These are phyloP conservation scores for Datura wrightii DNA, from an alignment of 257 asterid species.

Conservation along the genomic window DNA sequence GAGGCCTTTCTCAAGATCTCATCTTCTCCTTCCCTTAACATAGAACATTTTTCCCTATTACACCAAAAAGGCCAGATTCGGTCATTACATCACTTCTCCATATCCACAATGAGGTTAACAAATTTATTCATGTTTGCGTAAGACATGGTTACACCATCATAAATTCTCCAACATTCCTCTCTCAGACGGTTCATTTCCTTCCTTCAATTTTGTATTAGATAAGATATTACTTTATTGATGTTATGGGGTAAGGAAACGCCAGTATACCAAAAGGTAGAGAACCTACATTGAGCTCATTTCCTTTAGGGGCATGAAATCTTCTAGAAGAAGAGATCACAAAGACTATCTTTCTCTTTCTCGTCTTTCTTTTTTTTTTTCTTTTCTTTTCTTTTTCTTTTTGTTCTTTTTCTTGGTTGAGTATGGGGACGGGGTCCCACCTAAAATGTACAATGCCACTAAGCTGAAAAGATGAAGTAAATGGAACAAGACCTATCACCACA, in stretches of 20 bases:
- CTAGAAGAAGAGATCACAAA: neutral
- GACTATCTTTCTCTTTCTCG: neutral
- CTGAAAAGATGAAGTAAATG: neutral
- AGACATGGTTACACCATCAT: neutral
- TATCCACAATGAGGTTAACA: neutral
- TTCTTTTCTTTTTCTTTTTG: neutral
- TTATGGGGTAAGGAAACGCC: neutral
- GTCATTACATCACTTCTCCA: slow-evolving; percentile 15
- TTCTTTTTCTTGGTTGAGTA: neutral
- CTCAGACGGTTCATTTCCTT: neutral
- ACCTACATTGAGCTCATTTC: neutral
- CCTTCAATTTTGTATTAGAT: neutral
- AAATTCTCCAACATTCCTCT: slow-evolving; percentile 19
- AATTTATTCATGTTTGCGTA: neutral
- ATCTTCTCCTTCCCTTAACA: neutral
- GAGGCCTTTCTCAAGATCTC: slow-evolving; percentile 2
- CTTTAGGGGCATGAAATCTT: neutral
- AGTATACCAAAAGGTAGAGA: neutral
- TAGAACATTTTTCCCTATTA: neutral
- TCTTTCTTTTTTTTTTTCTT: neutral
- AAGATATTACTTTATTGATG: neutral
- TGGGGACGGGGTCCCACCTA: neutral
- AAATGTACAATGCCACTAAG: neutral
- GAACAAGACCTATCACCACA: neutral
- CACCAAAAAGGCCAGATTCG: slow-evolving; percentile 8